Evolutionary conservation across 345 rosid genomes (phyloP).

Genomic region (Orychophragmus violaceus): DNA sequence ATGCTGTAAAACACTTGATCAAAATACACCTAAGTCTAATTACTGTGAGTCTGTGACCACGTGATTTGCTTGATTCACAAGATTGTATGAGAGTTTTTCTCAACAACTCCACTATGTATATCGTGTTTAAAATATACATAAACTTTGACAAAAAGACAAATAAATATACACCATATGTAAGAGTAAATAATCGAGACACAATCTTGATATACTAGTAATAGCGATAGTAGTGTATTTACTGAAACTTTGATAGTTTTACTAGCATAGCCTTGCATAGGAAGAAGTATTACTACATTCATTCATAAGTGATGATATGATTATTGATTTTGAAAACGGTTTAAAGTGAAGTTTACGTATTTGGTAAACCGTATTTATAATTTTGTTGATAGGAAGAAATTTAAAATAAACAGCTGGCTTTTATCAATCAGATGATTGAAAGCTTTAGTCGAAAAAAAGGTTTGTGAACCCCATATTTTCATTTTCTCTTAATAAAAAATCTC

Average conservation of each 20-base stretch:
- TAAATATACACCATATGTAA: not conserved
- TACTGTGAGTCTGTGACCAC: not conserved
- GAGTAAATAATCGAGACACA: not conserved
- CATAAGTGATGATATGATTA: no score
- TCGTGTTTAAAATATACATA: constrained; percentile 4
- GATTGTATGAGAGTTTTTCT: constrained; percentile 5
- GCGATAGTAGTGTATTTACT: constrained; percentile 3
- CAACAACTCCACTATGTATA: constrained; percentile 30
- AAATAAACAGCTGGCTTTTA: constrained; percentile 9
- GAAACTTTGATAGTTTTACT: constrained; percentile 1
- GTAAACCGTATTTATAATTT: not conserved
- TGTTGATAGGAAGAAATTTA: not conserved
- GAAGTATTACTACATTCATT: not conserved
- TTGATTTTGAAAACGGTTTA: not conserved
- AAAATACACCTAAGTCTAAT: not conserved
- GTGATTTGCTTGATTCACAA: constrained; percentile 27
- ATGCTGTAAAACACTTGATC: not conserved
- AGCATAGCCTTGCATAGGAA: not conserved
- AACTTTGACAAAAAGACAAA: no score
- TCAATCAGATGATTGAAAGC: constrained; percentile 17
- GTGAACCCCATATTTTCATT: not conserved
- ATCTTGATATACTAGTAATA: no score
- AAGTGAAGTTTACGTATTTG: not conserved
- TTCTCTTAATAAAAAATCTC: not conserved
- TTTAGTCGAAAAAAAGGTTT: no score